These are phyloP conservation scores for Saussurea involucrata DNA, from an alignment of 129 eudicot genomes.

Conservation along the genomic window DNA sequence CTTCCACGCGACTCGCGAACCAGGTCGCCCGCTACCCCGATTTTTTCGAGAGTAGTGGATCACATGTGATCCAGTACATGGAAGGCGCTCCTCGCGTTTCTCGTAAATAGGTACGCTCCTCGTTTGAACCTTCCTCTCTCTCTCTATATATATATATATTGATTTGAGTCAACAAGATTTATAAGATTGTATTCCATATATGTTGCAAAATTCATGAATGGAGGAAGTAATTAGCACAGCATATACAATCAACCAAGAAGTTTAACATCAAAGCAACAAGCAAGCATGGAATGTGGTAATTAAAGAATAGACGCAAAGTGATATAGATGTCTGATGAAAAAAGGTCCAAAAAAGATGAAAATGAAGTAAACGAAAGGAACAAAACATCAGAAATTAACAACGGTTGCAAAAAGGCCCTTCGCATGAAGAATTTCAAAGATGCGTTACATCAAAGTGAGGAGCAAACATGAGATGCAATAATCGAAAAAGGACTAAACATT, in stretches of 20 bases:
- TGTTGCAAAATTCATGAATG: background rate
- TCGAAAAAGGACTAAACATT: background rate
- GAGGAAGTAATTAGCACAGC: background rate
- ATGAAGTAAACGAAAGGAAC: background rate
- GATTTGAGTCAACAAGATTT: background rate
- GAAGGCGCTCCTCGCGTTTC: no score
- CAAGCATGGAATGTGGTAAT: conserved; percentile 6
- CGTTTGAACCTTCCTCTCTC: no score
- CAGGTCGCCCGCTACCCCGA: no score
- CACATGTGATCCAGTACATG: no score
- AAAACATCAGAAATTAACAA: background rate
- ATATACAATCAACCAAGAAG: background rate
- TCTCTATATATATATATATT: background rate
- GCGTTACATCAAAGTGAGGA: background rate
- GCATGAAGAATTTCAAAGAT: background rate
- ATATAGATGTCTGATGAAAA: background rate
- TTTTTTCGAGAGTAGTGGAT: no score
- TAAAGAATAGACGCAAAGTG: no score
- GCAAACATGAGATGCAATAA: background rate
- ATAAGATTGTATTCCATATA: background rate
- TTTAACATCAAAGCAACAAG: background rate
- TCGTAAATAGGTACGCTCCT: no score
- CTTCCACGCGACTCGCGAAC: no score
- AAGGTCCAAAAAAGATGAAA: background rate
- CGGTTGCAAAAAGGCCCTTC: background rate